Evolutionary conservation across 345 rosid genomes (phyloP).

Genomic region (Cardamine occulta): DNA sequence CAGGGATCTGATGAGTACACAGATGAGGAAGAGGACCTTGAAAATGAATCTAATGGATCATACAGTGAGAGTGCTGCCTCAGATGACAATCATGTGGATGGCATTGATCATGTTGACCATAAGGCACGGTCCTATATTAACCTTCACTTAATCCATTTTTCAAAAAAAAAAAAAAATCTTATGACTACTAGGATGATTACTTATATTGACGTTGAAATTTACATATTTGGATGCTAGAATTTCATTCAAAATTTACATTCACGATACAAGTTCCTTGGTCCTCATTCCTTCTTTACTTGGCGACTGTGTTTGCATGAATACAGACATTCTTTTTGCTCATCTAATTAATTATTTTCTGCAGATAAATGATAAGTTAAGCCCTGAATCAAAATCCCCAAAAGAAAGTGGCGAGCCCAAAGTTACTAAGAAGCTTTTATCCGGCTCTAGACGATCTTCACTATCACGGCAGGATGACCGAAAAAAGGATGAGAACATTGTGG

Average conservation of each 20-base stretch:
- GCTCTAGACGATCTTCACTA: constrained; percentile 42
- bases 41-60: constrained; percentile 56
- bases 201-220: neutral
- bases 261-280: constrained; percentile 15
- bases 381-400: constrained; percentile 47
- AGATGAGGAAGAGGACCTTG: constrained; percentile 57
- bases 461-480: constrained; percentile 40
- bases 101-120: constrained; percentile 50
- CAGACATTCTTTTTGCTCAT: constrained; percentile 2
- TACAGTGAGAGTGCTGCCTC: constrained; percentile 53
- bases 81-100: constrained; percentile 44
- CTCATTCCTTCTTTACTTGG: constrained; percentile 13
- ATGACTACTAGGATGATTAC: constrained; percentile 13
- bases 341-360: constrained; percentile 42
- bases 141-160: constrained; percentile 9
- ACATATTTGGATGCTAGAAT: constrained; percentile 9
- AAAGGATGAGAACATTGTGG: constrained; percentile 38
- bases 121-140: constrained; percentile 51
- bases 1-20: constrained; percentile 53
- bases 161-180: neutral
- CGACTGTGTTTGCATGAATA: constrained; percentile 8
- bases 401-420: constrained; percentile 37
- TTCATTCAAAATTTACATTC: constrained; percentile 11
- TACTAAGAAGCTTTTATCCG: constrained; percentile 44
- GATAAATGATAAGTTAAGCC: constrained; percentile 50